phyloP scores from a whole-genome alignment of 1,284 basidiomycete species.

The Irpex sp. region DNA sequence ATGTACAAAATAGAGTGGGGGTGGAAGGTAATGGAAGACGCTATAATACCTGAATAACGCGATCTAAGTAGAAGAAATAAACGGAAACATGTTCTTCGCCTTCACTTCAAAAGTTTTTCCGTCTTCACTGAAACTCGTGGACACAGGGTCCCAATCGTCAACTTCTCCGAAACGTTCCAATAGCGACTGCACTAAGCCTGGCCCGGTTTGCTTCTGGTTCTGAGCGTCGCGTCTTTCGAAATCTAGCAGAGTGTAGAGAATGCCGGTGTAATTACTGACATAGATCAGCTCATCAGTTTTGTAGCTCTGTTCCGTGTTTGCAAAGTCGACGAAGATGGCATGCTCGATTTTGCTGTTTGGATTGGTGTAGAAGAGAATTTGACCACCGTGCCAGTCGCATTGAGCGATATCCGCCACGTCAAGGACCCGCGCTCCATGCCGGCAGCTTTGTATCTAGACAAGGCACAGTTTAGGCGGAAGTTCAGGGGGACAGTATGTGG shows the following conservation, averaged over 20 bases:
- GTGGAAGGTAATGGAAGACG: not conserved
- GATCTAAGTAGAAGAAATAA: not conserved
- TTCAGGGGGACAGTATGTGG: not conserved
- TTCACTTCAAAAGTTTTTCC: not conserved
- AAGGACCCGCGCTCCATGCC: conserved; percentile 4
- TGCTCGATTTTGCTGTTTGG: conserved; percentile 3
- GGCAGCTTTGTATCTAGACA: conserved; percentile 4
- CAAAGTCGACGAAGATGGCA: conserved; percentile 3
- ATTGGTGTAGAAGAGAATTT: conserved; percentile 4
- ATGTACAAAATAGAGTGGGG: not conserved
- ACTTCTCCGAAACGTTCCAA: not conserved
- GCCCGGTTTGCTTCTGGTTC: too few species aligned
- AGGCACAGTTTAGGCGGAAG: not conserved
- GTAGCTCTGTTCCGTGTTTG: not conserved
- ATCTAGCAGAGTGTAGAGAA: not conserved
- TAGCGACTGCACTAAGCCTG: not conserved
- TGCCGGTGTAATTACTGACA: not conserved
- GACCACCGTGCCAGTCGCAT: conserved; percentile 3
- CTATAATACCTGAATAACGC: not conserved
- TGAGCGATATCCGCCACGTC: conserved; percentile 3
- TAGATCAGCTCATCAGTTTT: not conserved
- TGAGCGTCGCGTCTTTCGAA: too few species aligned
- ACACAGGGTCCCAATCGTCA: not conserved
- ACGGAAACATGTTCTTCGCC: not conserved
- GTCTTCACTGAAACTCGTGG: not conserved